Evolutionary conservation across 1,139 yeast species (phyloP).

Genomic region (Yamadazyma mexicana): DNA sequence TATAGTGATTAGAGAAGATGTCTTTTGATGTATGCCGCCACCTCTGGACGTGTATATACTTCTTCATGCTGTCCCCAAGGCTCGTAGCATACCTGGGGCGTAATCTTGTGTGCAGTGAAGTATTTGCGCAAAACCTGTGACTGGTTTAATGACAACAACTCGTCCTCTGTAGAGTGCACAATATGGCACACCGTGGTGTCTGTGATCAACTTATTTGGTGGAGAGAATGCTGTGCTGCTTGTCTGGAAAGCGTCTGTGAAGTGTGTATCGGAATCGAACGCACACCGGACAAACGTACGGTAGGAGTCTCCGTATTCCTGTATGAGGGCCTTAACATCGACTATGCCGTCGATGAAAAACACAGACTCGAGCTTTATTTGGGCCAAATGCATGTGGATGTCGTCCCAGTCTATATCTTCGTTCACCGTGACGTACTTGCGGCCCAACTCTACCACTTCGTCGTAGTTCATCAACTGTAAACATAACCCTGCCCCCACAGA

Average conservation of each 20-base stretch:
- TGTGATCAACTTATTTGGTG: constrained; percentile 8
- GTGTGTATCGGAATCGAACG: constrained; percentile 24
- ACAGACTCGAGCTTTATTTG: constrained; percentile 13
- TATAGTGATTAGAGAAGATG: background rate
- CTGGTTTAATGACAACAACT: constrained; percentile 31
- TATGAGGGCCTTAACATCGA: constrained; percentile 29
- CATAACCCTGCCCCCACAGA: constrained; percentile 80
- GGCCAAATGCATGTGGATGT: constrained; percentile 4
- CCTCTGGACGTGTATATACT: constrained; percentile 26
- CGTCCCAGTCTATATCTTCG: background rate
- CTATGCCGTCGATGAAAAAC: constrained; percentile 42
- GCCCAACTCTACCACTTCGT: constrained; percentile 19
- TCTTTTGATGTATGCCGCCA: constrained; percentile 16
- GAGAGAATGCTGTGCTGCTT: constrained; percentile 11
- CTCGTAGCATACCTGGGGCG: constrained; percentile 14
- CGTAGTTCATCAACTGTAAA: constrained; percentile 50
- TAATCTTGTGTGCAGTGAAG: constrained; percentile 13
- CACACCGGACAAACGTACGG: constrained; percentile 30
- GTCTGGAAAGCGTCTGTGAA: constrained; percentile 27
- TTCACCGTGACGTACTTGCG: constrained; percentile 2
- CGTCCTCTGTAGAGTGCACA: constrained; percentile 36
- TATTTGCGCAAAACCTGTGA: constrained; percentile 18
- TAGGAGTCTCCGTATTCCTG: constrained; percentile 37
- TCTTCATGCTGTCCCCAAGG: constrained; percentile 38
- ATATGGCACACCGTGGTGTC: constrained; percentile 14